Base-by-base conservation (phyloP, 2,329 filamentous ascomycete genomes). In the Monilinia vaccinii-corymbosi region DNA sequence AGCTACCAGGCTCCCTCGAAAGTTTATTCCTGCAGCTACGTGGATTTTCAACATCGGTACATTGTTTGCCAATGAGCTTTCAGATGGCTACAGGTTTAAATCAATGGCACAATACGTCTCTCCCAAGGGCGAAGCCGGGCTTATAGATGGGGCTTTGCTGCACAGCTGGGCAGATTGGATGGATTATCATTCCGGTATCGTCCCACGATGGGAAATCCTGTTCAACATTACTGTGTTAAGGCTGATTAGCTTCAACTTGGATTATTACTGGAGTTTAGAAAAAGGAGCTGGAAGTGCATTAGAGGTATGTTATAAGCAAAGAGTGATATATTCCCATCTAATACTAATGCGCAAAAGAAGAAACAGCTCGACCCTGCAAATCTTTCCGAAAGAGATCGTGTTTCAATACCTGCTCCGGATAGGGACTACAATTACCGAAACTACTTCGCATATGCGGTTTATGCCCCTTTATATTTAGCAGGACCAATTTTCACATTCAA, bases 401-500 rank as follows among this genome's bases (percentile, higher is more conserved):
- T 97, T 61, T 78, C 81, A 58, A 87, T 87, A 45, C 85, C 94
- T 0, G 91, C 92, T 4, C 81, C 84, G 50, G 73, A 81, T 0
- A 73, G 76, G 32, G 88, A 95, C 70, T 99, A 84, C 71, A 84
- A 77, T 28, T 91, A 94, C 75, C 84, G 87, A 65, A 96, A 95
- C 74, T 97, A 96, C 73, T 72, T 97, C 49, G 91, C 89, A 48
- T 99, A 97, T 72, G 78, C 86, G 44, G 82, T 97, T 61, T 99
- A 99, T 71, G 91, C 91, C 2, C 94, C 94, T 0, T 81, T 99
- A 1, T 99, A 97, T 73, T 81, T 99, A 36, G 84, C 92, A 0
- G 94, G 94, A 0, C 94, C 94, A 0, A 96, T 99, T 69, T 73
- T 99, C 63, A 97, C 92, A 14, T 99, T 97, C 78, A 99, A 99